Evolutionary conservation across 257 asterid species (phyloP), one percentile per base, ranked within the genome.

Genomic region (Capsicum chinense): DNA sequence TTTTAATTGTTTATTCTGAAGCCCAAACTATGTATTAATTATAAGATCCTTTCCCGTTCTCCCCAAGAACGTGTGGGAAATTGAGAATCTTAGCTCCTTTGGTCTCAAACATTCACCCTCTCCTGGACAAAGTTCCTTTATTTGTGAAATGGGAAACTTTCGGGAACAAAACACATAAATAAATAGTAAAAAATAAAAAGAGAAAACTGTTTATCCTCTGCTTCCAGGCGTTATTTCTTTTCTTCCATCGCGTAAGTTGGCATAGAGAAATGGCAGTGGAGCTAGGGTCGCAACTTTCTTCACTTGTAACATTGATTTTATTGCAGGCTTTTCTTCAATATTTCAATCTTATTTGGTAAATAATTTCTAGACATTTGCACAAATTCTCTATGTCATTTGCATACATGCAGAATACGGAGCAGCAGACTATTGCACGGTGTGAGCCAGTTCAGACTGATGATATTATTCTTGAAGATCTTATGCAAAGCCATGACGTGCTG

Each of bases 401-500:
- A 78, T 54, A 44, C 57, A 42, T 80, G 88, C 90, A 89, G 92
- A 79, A 71, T 83, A 63, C 66, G 71, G 85, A 85, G 81, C 92
- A 56, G 63, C 85, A 86, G 81, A 79, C 69, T 84, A 85, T 60
- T 84, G 85, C 52, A 71, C 86, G 8, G 86, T 89, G 88, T 86
- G 93, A 87, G 76, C 69, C 92, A 52, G 83, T 70, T 81, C 84
- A 84, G 81, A 90, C 87, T 89, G 97, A 93, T 71, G 80, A 82
- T 81, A 80, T 56, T 81, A 62, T 88, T 83, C 87, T 91, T 84
- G 97, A 93, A 86, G 87, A 64, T 84, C 83, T 95, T 84, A 90
- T 92, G 98, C 92, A 92, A 91, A 87, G 89, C 88, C 99, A 97
- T 89, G 99, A 95, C 84, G 82, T 85, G 82, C 92, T 95, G 14